Evolutionary conservation across 2,329 filamentous ascomycete species (phyloP).

Genomic region (Fusarium scirpi): DNA sequence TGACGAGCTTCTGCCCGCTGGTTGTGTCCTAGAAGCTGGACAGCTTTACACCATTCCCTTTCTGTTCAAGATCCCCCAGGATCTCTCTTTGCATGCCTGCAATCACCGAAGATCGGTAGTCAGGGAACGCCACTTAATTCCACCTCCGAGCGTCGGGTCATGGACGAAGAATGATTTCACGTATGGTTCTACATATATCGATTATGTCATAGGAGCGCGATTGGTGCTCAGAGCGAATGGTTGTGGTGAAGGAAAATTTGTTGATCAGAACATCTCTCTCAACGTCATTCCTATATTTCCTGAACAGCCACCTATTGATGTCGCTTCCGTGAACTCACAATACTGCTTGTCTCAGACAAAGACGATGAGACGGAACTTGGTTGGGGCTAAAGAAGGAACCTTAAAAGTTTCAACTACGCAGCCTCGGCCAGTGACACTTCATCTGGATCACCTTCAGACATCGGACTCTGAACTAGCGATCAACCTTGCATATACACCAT

Average conservation of each 20-base stretch:
- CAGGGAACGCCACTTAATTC: background rate
- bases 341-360: conserved; percentile 5
- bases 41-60: background rate
- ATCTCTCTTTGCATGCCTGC: background rate
- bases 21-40: background rate
- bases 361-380: background rate
- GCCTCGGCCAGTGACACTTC: background rate
- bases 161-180: background rate
- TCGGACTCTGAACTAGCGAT: background rate
- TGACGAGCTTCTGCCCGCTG: background rate
- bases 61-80: background rate
- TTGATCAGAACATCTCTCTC: background rate
- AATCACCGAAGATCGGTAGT: background rate
- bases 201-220: background rate
- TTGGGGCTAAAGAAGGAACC: background rate
- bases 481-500: background rate
- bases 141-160: background rate
- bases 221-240: background rate
- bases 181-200: background rate
- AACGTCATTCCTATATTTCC: background rate
- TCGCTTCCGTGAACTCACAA: background rate
- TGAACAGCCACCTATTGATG: conserved; percentile 1
- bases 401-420: background rate
- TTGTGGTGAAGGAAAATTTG: background rate
- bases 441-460: background rate